Evolutionary conservation across 306 rosid genomes (phyloP).

Genomic region (Malus sieversii): DNA sequence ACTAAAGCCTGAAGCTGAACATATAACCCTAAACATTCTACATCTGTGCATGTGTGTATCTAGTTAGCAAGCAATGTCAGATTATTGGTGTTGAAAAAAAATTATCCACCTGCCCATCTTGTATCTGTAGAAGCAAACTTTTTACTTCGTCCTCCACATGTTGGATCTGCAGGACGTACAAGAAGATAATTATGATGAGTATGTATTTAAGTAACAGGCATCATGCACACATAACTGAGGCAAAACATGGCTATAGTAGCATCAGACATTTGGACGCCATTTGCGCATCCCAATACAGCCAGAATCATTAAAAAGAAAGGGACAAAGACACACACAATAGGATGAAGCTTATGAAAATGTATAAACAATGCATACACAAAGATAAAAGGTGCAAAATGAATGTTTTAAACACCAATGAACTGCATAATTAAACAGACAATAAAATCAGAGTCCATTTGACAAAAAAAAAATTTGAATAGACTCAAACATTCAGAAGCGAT

Average conservation of each 20-base stretch:
- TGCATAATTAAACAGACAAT: no score
- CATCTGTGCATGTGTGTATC: not conserved
- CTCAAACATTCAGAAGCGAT: no score
- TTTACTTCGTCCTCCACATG: slow-evolving; percentile 66
- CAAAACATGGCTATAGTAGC: not conserved
- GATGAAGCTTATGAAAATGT: no score
- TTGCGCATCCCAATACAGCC: no score
- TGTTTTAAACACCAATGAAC: no score
- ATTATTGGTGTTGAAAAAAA: not conserved
- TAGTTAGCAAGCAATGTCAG: not conserved
- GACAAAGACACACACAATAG: no score
- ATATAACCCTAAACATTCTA: not conserved
- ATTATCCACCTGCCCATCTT: slow-evolving; percentile 56
- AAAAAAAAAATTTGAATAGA: no score
- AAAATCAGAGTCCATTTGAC: no score
- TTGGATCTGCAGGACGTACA: slow-evolving; percentile 43
- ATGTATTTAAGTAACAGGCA: not conserved
- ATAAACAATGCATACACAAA: no score
- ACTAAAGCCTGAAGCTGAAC: not conserved
- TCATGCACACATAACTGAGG: not conserved
- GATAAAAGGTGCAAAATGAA: no score
- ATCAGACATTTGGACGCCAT: no score
- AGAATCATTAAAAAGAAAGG: no score
- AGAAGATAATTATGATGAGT: not conserved
- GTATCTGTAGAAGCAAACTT: slow-evolving; percentile 51